Conservation (phyloP, 768 basidiomycete genomes). For the Hericium coralloides region DNA sequence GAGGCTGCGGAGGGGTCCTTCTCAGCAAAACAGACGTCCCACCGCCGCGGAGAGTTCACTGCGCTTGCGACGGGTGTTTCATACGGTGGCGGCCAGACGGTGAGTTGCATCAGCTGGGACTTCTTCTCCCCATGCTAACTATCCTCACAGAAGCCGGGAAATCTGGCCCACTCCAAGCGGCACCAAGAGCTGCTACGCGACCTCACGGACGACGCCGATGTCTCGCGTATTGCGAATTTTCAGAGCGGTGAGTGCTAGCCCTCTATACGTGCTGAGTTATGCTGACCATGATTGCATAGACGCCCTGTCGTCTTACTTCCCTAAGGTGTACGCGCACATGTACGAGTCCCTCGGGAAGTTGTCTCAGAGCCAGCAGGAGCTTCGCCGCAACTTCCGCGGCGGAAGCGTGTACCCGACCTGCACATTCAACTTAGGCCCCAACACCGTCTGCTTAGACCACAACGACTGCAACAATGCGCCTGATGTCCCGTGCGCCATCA, state of each 20-base stretch:
- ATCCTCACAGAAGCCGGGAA: not conserved
- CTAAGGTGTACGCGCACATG: not conserved
- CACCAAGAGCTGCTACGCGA: not conserved
- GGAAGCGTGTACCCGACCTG: slow-evolving; percentile 7
- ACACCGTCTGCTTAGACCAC: slow-evolving; percentile 4
- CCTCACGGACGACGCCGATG: not conserved
- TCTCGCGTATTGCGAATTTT: not conserved
- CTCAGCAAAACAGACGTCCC: not conserved
- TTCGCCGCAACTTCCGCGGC: slow-evolving; percentile 9
- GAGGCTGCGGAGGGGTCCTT: not conserved
- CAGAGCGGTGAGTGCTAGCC: not conserved
- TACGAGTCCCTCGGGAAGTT: not conserved
- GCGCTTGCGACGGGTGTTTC: not conserved
- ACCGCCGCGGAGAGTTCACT: not conserved
- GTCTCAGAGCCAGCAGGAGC: not conserved
- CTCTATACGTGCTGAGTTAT: not conserved
- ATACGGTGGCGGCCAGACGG: slow-evolving; percentile 2
- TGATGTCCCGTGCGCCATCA: slow-evolving; percentile 10
- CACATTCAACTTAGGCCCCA: slow-evolving; percentile 13
- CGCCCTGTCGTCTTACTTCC: not conserved
- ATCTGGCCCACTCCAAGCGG: not conserved
- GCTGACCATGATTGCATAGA: not conserved
- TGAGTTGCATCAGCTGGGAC: not conserved
- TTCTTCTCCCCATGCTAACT: not conserved
- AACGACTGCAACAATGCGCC: slow-evolving; percentile 7